Evolutionary conservation across 768 basidiomycete genomes (phyloP).

Genomic region (Mycena kentingensis): DNA sequence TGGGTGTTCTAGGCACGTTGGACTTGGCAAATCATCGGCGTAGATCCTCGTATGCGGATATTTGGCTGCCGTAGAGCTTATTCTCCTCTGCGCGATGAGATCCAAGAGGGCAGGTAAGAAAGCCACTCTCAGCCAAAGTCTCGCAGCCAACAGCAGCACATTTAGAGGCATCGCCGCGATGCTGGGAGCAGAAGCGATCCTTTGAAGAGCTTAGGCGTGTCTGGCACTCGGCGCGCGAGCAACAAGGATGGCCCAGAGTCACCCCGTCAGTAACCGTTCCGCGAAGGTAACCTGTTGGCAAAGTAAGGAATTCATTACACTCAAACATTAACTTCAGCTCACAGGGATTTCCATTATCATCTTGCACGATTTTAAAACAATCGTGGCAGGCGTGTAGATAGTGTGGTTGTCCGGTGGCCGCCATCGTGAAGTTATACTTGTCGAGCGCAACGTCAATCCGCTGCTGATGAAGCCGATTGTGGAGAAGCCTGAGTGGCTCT

Average conservation of each 20-base stretch:
- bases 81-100: no score
- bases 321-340: no score
- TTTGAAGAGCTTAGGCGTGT: slow-evolving; percentile 16
- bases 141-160: no score
- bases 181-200: no score
- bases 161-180: no score
- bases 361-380: not conserved
- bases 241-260: slow-evolving; percentile 35
- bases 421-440: not conserved
- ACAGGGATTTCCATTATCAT: not conserved
- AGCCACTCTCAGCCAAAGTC: no score
- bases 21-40: no score
- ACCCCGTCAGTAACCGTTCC: slow-evolving; percentile 34
- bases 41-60: no score
- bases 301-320: no score
- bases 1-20: no score
- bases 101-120: no score
- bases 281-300: slow-evolving; percentile 9
- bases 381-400: not conserved
- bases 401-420: not conserved
- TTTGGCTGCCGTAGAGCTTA: no score
- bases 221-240: slow-evolving; percentile 32
- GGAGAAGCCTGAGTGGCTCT: not conserved
- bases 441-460: not conserved
- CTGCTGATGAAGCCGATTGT: not conserved